Conservation (phyloP, 768 basidiomycete genomes). For the Nidularia sp. region DNA sequence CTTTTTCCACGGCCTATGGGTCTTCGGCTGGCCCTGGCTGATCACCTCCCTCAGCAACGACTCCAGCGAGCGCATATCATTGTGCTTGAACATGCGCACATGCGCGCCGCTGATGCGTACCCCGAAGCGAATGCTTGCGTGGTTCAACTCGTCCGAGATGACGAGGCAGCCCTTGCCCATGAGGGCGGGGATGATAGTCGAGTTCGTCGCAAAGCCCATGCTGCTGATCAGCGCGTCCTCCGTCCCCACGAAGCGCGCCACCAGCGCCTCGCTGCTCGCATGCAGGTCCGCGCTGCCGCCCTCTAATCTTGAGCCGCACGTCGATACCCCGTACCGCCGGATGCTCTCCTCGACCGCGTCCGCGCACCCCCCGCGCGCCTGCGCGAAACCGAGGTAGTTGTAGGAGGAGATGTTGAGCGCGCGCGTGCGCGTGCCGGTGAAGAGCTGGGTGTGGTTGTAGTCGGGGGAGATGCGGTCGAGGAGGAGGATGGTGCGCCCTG, state of each 20-base stretch:
- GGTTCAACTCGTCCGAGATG: slow-evolving; percentile 96
- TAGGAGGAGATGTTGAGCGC: slow-evolving; percentile 97
- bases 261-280: slow-evolving; percentile 73
- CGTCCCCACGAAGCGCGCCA: slow-evolving; percentile 84
- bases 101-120: slow-evolving; percentile 84
- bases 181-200: slow-evolving; percentile 88
- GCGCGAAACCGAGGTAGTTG: slow-evolving; percentile 98
- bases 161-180: slow-evolving; percentile 89
- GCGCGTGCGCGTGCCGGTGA: slow-evolving; percentile 79
- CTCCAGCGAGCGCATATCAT: slow-evolving; percentile 85
- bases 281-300: slow-evolving; percentile 89
- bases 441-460: slow-evolving; percentile 72
- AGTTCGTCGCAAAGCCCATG: slow-evolving; percentile 97
- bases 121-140: slow-evolving; percentile 92
- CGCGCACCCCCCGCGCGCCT: slow-evolving; percentile 87
- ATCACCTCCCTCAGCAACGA: slow-evolving; percentile 81
- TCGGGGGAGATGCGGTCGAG: slow-evolving; percentile 83
- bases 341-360: slow-evolving; percentile 89
- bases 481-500: slow-evolving; percentile 86
- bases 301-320: slow-evolving; percentile 76
- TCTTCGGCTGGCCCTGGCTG: slow-evolving; percentile 96
- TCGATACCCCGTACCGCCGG: slow-evolving; percentile 74
- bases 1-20: slow-evolving; percentile 99
- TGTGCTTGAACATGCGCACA: slow-evolving; percentile 95
- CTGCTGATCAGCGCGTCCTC: slow-evolving; percentile 90